Evolutionary conservation across 495 filamentous ascomycete species (phyloP).

Genomic region (Acidomyces sp.): DNA sequence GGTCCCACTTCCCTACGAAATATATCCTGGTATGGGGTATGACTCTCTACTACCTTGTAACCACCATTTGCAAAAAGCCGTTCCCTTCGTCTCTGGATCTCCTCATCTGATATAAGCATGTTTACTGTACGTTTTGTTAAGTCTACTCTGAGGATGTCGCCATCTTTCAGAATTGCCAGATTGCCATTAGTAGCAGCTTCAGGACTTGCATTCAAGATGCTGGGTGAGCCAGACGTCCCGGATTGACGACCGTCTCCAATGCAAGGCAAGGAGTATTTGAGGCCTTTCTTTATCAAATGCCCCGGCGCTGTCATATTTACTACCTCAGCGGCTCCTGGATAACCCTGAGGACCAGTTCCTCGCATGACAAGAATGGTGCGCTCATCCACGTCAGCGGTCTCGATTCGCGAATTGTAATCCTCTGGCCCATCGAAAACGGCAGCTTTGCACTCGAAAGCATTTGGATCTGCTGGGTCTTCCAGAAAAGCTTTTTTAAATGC

Average conservation of each 20-base stretch:
- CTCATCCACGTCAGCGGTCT: conserved; percentile 37
- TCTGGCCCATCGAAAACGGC: conserved; percentile 44
- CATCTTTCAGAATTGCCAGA: conserved; percentile 40
- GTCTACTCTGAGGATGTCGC: conserved; percentile 44
- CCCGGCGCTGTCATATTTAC: conserved; percentile 45
- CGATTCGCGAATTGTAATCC: conserved; percentile 37
- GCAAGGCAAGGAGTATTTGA: conserved; percentile 38
- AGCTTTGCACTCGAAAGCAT: conserved; percentile 40
- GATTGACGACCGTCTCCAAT: conserved; percentile 45
- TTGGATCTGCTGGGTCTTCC: conserved; percentile 37
- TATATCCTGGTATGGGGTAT: conserved; percentile 41
- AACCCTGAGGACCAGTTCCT: conserved; percentile 40
- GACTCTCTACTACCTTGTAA: conserved; percentile 28
- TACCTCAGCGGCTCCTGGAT: conserved; percentile 43
- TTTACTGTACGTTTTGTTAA: conserved; percentile 41
- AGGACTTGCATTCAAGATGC: conserved; percentile 44
- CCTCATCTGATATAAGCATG: conserved; percentile 37
- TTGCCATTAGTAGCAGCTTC: conserved; percentile 50
- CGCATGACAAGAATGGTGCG: conserved; percentile 42
- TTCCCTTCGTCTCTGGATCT: conserved; percentile 11
- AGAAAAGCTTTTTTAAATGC: conserved; percentile 36
- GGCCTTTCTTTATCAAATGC: conserved; percentile 34
- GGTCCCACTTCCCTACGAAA: conserved; percentile 40
- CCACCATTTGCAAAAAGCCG: conserved; percentile 24
- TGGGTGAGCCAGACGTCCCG: conserved; percentile 42